phyloP scores from a whole-genome alignment of 192 early-diverging fungal species.

The Coemansia sp. region DNA sequence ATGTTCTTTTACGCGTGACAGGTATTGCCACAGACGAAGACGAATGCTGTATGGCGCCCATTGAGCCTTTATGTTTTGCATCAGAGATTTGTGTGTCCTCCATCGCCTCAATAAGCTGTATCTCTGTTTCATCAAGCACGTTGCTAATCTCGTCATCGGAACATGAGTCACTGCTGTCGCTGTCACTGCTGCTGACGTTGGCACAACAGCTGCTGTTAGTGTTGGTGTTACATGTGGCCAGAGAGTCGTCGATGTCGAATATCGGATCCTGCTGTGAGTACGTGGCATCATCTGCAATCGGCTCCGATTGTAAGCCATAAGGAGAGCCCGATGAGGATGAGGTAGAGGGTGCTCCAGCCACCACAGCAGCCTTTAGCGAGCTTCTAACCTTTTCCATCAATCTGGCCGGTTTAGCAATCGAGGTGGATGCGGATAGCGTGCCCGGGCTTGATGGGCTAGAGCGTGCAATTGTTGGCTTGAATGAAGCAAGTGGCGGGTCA shows the following conservation, averaged over 20 bases:
- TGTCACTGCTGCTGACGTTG: conserved; percentile 7
- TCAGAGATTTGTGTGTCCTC: conserved; percentile 43
- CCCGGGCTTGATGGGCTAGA: conserved; percentile 1
- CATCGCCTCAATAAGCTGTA: conserved; percentile 54
- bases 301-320: not conserved
- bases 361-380: conserved; percentile 26
- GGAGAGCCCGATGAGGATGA: not conserved
- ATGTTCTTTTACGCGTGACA: not conserved
- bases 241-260: not conserved
- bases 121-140: conserved; percentile 51
- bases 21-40: conserved; percentile 2
- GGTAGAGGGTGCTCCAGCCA: not conserved
- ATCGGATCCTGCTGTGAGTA: not conserved
- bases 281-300: not conserved
- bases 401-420: conserved; percentile 12
- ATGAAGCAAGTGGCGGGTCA: conserved; percentile 25
- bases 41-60: conserved; percentile 14
- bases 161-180: conserved; percentile 25
- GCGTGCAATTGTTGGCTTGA: conserved; percentile 38
- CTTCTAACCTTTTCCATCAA: conserved; percentile 24
- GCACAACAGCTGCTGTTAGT: conserved; percentile 12
- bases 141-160: conserved; percentile 52
- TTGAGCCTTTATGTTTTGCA: conserved; percentile 16
- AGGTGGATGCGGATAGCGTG: not conserved
- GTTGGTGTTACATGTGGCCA: conserved; percentile 1